Conservation (phyloP, 129 eudicot genomes). For the Artemisia tridentata region DNA sequence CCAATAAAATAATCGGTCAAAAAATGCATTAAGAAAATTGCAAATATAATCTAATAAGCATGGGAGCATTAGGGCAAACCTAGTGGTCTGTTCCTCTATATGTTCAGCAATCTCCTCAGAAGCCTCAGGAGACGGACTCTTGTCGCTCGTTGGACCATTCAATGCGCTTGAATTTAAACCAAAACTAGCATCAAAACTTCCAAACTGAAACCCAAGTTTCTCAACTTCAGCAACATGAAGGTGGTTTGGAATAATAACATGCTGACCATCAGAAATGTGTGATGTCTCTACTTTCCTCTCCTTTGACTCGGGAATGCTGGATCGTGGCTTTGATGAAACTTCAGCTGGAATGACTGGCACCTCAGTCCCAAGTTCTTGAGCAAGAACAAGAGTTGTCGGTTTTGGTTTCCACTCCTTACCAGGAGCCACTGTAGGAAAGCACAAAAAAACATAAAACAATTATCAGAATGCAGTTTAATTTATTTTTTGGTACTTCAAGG, state of each 20-base stretch:
- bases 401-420: constrained; percentile 91
- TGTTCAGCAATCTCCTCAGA: constrained; percentile 46
- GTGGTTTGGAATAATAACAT: constrained; percentile 84
- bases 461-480: constrained; percentile 5
- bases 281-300: constrained; percentile 41
- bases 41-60: not conserved
- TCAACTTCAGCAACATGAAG: constrained; percentile 84
- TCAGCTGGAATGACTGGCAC: constrained; percentile 38
- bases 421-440: constrained; percentile 47
- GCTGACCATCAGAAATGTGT: constrained; percentile 49
- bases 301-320: constrained; percentile 37
- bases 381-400: constrained; percentile 37
- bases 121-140: constrained; percentile 43
- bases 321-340: constrained; percentile 28
- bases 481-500: not conserved
- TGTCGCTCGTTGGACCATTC: constrained; percentile 35
- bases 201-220: constrained; percentile 79
- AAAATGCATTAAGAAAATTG: constrained; percentile 6
- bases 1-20: constrained; percentile 20
- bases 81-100: constrained; percentile 38
- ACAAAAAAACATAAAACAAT: not conserved
- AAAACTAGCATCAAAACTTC: constrained; percentile 84
- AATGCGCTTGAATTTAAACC: constrained; percentile 35
- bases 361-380: constrained; percentile 48
- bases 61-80: constrained; percentile 34